Base-by-base conservation (phyloP, 345 rosid species). In the Eucalyptus decipiens region DNA sequence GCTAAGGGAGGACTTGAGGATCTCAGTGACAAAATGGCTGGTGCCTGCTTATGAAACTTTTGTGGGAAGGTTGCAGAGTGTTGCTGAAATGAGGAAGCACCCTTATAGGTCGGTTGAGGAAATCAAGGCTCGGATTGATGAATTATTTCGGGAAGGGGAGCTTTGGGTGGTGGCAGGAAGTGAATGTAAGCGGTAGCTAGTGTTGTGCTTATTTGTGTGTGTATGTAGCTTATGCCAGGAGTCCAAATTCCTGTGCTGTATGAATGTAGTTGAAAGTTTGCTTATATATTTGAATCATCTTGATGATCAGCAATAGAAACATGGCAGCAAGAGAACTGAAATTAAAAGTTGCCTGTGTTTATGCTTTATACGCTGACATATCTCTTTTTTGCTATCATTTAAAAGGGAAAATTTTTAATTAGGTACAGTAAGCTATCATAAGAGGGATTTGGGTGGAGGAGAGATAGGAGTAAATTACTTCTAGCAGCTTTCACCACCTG, bases 1-100 rank as follows among this genome's bases (percentile, higher is more conserved):
- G 92, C 93, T 93, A 51, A 94, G 93, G 88, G 95, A 94, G 52
- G 99, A 96, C 80, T 65, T 96, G 88, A 93, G 91, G 90, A 90
- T 89, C 49, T 92, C 96, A 0, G 91, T 93, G 87, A 88, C 91
- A 24, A 95, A 92, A 86, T 89, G 91, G 81, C 43, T 97, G 92
- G 87, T 92, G 88, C 98, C 99, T 3, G 94, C 95, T 4, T 96
- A 96, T 86, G 92, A 93, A 86, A 94, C 90, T 91, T 95, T 95
- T 87, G 89, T 94, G 5, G 94, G 91, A 49, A 94, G 94, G 92
- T 91, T 94, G 67, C 97, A 93, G 91, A 94, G 86, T 89, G 87
- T 86, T 34, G 95, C 96, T 8, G 97, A 96, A 47, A 90, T 93
- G 13, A 95, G 95, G 89, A 96, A 91, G 92, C 91, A 93, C 45